Evolutionary conservation across 2,329 filamentous ascomycete species (phyloP), one percentile per base, ranked within the genome.

Genomic region (Claviceps fusiformis): DNA sequence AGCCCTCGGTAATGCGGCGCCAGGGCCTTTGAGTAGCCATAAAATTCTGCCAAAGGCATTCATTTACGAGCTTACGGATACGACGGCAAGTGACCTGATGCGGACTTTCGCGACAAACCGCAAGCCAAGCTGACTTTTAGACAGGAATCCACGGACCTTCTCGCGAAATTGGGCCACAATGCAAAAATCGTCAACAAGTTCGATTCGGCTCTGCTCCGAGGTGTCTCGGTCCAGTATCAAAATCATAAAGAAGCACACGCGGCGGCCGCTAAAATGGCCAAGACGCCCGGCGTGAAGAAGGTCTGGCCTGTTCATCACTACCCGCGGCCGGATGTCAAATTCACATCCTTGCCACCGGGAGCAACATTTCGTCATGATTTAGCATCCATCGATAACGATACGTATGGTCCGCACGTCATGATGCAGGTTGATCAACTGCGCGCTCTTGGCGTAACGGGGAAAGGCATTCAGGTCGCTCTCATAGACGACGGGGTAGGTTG

Each of bases 401-500:
- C 27, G 1, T 56, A 43, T 37, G 13, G 19, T 69, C 53, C 53
- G 15, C 57, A 57, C 13, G 35, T 51, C 39, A 60, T 60, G 58
- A 49, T 52, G 10, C 57, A 59, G 27, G 55, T 60, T 8, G 52
- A 60, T 41, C 57, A 54, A 55, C 51, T 60, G 5, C 59, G 53
- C 27, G 48, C 47, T 19, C 39, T 53, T 17, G 58, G 58, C 4
- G 51, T 55, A 39, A 59, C 53, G n/a, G 59, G 59, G 13, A 58
- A 55, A 52, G 59, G 58, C 11, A 39, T 59, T 19, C 53, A 56
- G 31, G 29, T 59, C 37, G 59, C 54, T 9, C 29, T 59, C 8
- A 55, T 60, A 15, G 58, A 59, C 48, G 47, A 39, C 19, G 59
- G 59, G 62, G 9, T 76, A 77, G 35, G 54, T 81, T 13, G n/a